Conservation (phyloP, 176 grass and related monocot species). For the Melocanna baccifera region DNA sequence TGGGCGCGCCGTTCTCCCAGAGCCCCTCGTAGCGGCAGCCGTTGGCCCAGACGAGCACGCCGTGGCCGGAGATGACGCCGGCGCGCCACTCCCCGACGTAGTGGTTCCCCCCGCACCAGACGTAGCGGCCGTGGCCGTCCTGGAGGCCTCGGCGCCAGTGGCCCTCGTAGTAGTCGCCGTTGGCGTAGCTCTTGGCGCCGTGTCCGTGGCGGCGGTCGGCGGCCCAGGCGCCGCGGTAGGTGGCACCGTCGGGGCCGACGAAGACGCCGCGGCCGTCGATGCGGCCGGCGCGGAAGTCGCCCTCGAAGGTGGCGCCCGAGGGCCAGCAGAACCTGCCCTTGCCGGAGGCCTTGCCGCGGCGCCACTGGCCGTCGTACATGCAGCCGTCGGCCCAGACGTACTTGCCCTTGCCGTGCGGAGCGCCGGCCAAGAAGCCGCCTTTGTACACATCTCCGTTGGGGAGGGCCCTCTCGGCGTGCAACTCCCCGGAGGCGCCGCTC, state of each 20-base stretch:
- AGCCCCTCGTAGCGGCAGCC: conserved; percentile 51
- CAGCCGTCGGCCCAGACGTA: conserved; percentile 37
- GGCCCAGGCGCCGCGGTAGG: no score
- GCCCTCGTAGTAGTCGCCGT: conserved; percentile 48
- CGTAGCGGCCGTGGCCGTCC: conserved; percentile 57
- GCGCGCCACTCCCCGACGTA: conserved; percentile 9
- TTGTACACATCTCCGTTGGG: conserved; percentile 20
- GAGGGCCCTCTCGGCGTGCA: conserved; percentile 25
- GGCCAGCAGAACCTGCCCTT: conserved; percentile 42
- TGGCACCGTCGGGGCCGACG: background rate
- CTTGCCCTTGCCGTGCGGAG: conserved; percentile 39
- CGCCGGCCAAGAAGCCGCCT: background rate
- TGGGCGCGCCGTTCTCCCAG: conserved; percentile 52
- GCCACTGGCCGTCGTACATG: conserved; percentile 45
- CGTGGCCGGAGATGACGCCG: conserved; percentile 55
- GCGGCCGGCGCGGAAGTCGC: conserved; percentile 36
- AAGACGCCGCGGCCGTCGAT: conserved; percentile 46
- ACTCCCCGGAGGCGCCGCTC: background rate
- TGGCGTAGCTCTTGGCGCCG: no score
- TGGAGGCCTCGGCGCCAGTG: conserved; percentile 47
- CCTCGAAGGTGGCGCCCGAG: conserved; percentile 30
- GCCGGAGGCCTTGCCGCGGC: conserved; percentile 36
- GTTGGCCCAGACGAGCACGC: conserved; percentile 47
- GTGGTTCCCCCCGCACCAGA: conserved; percentile 1
- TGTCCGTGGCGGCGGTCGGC: no score